Percentiles rank a stretch among this genome's conserved stretches.
phyloP scores from a whole-genome alignment of 164 flowering plant species.

The Stephania japonica region DNA sequence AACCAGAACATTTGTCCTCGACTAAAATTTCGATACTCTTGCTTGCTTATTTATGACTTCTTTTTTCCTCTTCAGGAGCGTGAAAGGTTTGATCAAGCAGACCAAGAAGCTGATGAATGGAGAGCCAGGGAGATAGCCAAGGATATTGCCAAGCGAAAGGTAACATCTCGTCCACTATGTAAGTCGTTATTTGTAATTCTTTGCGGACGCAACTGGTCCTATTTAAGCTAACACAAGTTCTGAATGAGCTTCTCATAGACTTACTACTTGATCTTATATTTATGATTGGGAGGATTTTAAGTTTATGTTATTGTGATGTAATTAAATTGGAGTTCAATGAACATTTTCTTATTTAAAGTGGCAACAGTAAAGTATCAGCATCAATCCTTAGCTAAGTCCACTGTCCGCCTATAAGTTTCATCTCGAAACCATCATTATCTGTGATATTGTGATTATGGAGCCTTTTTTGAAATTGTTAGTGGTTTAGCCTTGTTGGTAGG shows the following conservation, averaged over 20 bases:
- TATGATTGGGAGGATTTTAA: background rate
- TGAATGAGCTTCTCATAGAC: background rate
- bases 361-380: too few species aligned
- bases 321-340: too few species aligned
- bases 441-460: too few species aligned
- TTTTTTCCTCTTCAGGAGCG: constrained; percentile 43
- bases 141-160: constrained; percentile 84
- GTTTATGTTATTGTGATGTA: background rate
- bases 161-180: constrained; percentile 12
- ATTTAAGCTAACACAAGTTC: background rate
- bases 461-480: too few species aligned
- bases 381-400: too few species aligned
- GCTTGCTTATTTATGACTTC: background rate
- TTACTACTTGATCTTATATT: background rate
- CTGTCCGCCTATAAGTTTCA: too few species aligned
- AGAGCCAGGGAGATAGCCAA: constrained; percentile 92
- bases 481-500: too few species aligned
- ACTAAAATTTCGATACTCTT: too few species aligned
- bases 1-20: too few species aligned
- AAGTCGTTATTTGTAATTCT: background rate
- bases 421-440: too few species aligned
- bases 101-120: constrained; percentile 94
- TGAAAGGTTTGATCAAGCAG: constrained; percentile 61
- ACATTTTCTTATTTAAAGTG: too few species aligned
- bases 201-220: background rate